Base-by-base conservation (phyloP, 2,329 filamentous ascomycete genomes). In the Fusarium phyllophilum region DNA sequence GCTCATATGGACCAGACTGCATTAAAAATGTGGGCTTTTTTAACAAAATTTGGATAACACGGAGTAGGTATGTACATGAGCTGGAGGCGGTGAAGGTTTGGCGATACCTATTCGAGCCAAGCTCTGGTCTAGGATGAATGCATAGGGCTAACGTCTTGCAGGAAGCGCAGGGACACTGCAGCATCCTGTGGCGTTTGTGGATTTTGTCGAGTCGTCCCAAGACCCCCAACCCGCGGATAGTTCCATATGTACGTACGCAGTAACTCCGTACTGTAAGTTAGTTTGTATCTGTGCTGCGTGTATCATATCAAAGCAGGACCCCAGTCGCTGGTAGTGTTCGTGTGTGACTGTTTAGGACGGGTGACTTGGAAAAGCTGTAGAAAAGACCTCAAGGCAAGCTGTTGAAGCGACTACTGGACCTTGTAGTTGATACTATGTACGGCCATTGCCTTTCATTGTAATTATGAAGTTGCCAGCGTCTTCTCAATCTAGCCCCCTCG, bases 51-150 rank as follows among this genome's bases (percentile, higher is more conserved):
- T 73, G 63, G 58, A 68, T 63, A 54, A 62, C 60, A 69, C 29
- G 49, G 54, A 41, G 68, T 55, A 26, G n/a, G n/a, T 26, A 55
- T 24, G 64, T 24, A 55, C 29, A 26, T 64, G 34, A 26, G 49
- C 39, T 68, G 59, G 75, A 78, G 72, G 77, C 77, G 77, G 77
- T 78, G 77, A 78, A 66, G 68, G 72, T 63, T 77, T 72, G 66
- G 57, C 77, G 75, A 78, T 78, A 55, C 77, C 77, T 60, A 56
- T 78, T 78, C 48, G 57, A 74, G 77, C 61, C 66, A 74, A 73
- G 54, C 34, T 42, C 58, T 72, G 72, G 49, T 36, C 66, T 72
- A 61, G 70, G 54, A 75, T 74, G 26, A 63, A 75, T 76, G 74
- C 73, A 78, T 73, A 69, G 68, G 73, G 70, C 74, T 73, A 78